Evolutionary conservation across 352 stramenopile genomes (phyloP).

Genomic region (Phytophthora cryptogea): DNA sequence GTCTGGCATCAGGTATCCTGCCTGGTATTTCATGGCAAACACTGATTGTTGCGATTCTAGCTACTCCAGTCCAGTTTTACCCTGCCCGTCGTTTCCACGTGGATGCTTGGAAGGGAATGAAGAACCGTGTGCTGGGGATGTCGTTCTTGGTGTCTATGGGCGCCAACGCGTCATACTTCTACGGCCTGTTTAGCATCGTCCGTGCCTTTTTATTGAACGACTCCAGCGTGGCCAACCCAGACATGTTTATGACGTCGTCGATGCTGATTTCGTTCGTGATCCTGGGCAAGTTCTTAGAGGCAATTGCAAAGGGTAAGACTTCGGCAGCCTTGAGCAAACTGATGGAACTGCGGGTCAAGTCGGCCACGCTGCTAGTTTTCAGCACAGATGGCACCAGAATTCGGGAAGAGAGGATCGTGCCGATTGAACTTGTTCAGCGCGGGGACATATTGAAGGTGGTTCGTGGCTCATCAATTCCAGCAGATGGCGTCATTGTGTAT

Average conservation of each 20-base stretch:
- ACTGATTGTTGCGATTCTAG: slow-evolving; percentile 77
- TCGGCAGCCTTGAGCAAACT: slow-evolving; percentile 95
- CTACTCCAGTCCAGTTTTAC: slow-evolving; percentile 96
- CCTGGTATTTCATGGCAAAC: slow-evolving; percentile 78
- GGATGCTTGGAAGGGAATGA: slow-evolving; percentile 92
- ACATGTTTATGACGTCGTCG: slow-evolving; percentile 98
- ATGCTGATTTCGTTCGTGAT: slow-evolving; percentile 99
- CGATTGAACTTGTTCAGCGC: slow-evolving; percentile 89
- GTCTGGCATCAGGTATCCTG: slow-evolving; percentile 56
- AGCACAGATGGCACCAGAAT: slow-evolving; percentile 59
- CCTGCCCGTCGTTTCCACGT: slow-evolving; percentile 94
- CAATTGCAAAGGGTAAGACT: slow-evolving; percentile 93
- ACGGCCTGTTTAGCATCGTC: slow-evolving; percentile 91
- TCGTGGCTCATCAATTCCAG: slow-evolving; percentile 91
- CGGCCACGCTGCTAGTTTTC: slow-evolving; percentile 91
- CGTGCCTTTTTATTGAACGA: slow-evolving; percentile 70
- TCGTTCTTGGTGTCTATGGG: slow-evolving; percentile 97
- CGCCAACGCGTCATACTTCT: slow-evolving; percentile 96
- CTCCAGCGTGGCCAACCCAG: slow-evolving; percentile 61
- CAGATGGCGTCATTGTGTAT: slow-evolving; percentile 92
- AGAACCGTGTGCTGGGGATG: slow-evolving; percentile 94
- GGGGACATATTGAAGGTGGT: slow-evolving; percentile 95
- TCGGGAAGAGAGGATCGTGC: slow-evolving; percentile 74
- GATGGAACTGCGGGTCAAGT: slow-evolving; percentile 96
- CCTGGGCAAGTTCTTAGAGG: slow-evolving; percentile 97